A percentile compares a stretch with the other conserved stretches of the same genome.
Conservation (phyloP, 1,284 basidiomycete genomes). For the Boletus semigastroideus region DNA sequence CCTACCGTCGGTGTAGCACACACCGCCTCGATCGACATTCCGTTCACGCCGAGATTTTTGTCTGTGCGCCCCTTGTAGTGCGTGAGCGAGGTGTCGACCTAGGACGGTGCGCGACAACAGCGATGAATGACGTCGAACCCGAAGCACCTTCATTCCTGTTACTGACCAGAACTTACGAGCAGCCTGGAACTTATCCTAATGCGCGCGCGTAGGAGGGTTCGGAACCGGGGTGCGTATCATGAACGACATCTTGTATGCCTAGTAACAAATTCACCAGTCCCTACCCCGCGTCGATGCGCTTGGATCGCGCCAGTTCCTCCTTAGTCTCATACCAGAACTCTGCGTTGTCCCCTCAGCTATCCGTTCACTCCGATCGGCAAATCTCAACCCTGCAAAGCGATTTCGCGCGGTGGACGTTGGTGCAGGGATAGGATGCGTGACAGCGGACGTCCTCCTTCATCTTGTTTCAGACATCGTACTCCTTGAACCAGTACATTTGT, state of each 20-base stretch:
- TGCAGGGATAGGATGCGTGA: slow-evolving; percentile 90
- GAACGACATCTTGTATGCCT: not conserved
- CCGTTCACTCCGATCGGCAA: slow-evolving; percentile 20
- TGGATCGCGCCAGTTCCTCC: slow-evolving; percentile 82
- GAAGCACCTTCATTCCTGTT: no score
- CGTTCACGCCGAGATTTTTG: no score
- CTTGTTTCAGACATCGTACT: slow-evolving; percentile 84
- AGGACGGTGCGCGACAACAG: no score
- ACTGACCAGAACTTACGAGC: no score
- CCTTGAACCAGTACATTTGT: slow-evolving; percentile 80
- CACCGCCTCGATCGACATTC: no score
- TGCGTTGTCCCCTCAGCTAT: slow-evolving; percentile 70
- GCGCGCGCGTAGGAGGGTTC: slow-evolving; percentile 56
- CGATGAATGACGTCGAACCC: no score
- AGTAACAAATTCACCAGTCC: slow-evolving; percentile 47
- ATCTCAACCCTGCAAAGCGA: slow-evolving; percentile 30
- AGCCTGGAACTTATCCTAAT: no score
- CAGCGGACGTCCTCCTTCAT: slow-evolving; percentile 79
- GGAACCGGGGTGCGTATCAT: slow-evolving; percentile 59
- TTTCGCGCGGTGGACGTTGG: slow-evolving; percentile 86
- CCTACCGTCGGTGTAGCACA: no score
- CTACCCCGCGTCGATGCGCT: slow-evolving; percentile 87
- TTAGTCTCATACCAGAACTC: slow-evolving; percentile 77
- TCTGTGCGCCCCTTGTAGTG: no score
- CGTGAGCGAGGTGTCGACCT: no score